Evolutionary conservation across 1,284 basidiomycete genomes (phyloP).

Genomic region (Boletus sp.): DNA sequence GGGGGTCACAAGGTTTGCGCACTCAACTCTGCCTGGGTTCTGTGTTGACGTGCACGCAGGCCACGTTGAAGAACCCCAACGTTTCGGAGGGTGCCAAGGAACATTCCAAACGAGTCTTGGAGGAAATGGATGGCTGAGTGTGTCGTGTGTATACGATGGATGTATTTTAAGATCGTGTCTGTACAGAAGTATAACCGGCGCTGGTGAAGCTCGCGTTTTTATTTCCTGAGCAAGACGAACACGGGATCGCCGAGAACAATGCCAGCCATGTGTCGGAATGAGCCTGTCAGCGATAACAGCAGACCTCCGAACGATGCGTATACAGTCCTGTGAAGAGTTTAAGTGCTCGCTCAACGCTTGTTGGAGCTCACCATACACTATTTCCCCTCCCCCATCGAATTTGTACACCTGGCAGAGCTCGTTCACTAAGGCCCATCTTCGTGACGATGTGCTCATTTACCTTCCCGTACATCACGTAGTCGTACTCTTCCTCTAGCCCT

Average conservation of each 20-base stretch:
- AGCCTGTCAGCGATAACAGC: slow-evolving; percentile 91
- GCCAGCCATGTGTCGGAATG: slow-evolving; percentile 88
- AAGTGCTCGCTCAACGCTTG: slow-evolving; percentile 1
- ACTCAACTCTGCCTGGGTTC: neutral
- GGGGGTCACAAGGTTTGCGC: slow-evolving; percentile 27
- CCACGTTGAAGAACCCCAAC: slow-evolving; percentile 39
- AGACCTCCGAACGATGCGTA: slow-evolving; percentile 97
- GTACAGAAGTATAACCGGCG: neutral
- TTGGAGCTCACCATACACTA: slow-evolving; percentile 55
- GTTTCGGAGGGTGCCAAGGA: slow-evolving; percentile 42
- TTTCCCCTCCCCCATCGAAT: slow-evolving; percentile 86
- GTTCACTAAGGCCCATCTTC: slow-evolving; percentile 11
- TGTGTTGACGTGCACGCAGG: slow-evolving; percentile 16
- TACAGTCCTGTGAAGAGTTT: slow-evolving; percentile 62
- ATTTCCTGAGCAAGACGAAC: slow-evolving; percentile 86
- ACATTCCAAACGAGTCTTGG: slow-evolving; percentile 37
- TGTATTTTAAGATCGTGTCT: slow-evolving; percentile 10
- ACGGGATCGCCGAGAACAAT: slow-evolving; percentile 92
- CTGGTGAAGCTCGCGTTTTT: slow-evolving; percentile 18
- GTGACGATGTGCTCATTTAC: slow-evolving; percentile 42
- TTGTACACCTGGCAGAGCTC: slow-evolving; percentile 79
- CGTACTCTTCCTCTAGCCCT: slow-evolving; percentile 93
- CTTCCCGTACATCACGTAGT: slow-evolving; percentile 99
- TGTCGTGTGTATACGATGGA: neutral
- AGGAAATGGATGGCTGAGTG: slow-evolving; percentile 24